phyloP scores from a whole-genome alignment of 2,329 filamentous ascomycete species.

The Daldinia sp. region DNA sequence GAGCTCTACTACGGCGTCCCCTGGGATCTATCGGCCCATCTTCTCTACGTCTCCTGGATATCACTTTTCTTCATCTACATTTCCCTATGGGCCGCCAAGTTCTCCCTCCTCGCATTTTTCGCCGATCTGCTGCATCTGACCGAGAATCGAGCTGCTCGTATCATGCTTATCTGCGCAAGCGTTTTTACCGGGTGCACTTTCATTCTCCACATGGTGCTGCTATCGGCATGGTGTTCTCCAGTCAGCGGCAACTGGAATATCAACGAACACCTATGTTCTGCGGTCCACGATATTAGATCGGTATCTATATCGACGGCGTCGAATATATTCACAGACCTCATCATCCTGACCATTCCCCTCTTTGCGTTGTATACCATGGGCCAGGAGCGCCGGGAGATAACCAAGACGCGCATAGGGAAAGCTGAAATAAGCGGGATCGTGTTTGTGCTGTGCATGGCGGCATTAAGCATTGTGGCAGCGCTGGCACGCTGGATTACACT shows the following conservation, averaged over 20 bases:
- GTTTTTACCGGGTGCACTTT: slow-evolving; percentile 37
- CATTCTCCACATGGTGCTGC: slow-evolving; percentile 38
- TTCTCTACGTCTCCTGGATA: slow-evolving; percentile 46
- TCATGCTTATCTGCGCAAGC: slow-evolving; percentile 34
- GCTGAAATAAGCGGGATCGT: slow-evolving; percentile 44
- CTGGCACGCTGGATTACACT: slow-evolving; percentile 44
- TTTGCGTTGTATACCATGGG: slow-evolving; percentile 35
- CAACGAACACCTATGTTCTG: slow-evolving; percentile 41
- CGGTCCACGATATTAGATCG: slow-evolving; percentile 44
- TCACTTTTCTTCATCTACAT: slow-evolving; percentile 47
- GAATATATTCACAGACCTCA: slow-evolving; percentile 44
- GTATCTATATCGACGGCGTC: slow-evolving; percentile 44
- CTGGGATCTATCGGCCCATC: slow-evolving; percentile 31
- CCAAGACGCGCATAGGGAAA: slow-evolving; percentile 31
- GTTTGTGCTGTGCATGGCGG: slow-evolving; percentile 44
- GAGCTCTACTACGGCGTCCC: slow-evolving; percentile 46
- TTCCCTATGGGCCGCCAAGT: slow-evolving; percentile 46
- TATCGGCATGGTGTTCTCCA: slow-evolving; percentile 42
- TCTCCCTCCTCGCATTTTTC: slow-evolving; percentile 45
- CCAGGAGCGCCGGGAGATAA: slow-evolving; percentile 37
- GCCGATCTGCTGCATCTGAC: slow-evolving; percentile 36
- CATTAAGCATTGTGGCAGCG: slow-evolving; percentile 44
- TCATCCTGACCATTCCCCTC: slow-evolving; percentile 41
- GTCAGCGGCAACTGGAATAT: slow-evolving; percentile 43
- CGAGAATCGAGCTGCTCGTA: slow-evolving; percentile 26